These are phyloP conservation scores for Suillus tomentosus DNA, from an alignment of 768 basidiomycete species.

Conservation along the genomic window DNA sequence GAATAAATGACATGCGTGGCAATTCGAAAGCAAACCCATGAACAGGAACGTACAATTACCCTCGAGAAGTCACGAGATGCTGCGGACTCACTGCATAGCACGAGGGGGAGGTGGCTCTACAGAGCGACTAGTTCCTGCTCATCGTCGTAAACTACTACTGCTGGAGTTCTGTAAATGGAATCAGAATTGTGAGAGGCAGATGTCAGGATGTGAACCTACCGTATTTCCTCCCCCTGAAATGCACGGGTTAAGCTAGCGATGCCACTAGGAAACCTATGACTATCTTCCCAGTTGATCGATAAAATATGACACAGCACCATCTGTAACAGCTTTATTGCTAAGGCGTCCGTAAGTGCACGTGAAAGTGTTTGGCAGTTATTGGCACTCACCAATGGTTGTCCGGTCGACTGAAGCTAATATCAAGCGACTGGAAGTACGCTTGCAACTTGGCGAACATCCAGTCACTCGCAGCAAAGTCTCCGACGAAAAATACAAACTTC, in stretches of 20 bases:
- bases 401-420: constrained; percentile 49
- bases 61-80: not conserved
- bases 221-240: constrained; percentile 39
- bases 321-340: constrained; percentile 54
- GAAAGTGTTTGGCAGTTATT: not conserved
- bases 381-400: constrained; percentile 55
- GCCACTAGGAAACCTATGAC: constrained; percentile 19
- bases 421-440: constrained; percentile 36
- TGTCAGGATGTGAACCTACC: constrained; percentile 23
- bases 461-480: constrained; percentile 53
- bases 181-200: constrained; percentile 5
- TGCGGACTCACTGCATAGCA: not conserved
- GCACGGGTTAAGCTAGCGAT: constrained; percentile 1
- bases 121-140: constrained; percentile 4
- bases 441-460: constrained; percentile 50
- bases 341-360: constrained; percentile 15
- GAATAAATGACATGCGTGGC: not conserved
- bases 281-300: constrained; percentile 51
- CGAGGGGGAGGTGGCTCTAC: not conserved
- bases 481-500: constrained; percentile 50
- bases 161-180: constrained; percentile 25
- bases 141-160: constrained; percentile 34
- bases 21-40: not conserved
- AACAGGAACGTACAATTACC: constrained; percentile 5
- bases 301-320: constrained; percentile 46